Base-by-base conservation (phyloP, 495 filamentous ascomycete species). In the Neurospora sp. region DNA sequence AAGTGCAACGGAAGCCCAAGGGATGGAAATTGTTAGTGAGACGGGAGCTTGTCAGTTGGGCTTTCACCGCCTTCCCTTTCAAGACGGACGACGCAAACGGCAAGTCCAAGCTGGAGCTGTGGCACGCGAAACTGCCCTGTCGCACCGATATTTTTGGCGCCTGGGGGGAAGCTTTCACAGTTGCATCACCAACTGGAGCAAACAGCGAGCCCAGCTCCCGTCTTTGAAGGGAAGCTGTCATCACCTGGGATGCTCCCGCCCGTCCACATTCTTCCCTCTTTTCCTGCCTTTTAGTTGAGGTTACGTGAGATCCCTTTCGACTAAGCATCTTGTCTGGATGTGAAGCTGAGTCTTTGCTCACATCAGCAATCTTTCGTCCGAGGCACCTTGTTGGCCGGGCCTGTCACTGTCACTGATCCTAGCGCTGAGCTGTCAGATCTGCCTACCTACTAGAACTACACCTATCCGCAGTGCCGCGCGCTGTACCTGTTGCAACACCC, bases 41-140 rank as follows among this genome's bases (percentile, higher is more conserved):
- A 35, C 31, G 31, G 4, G 53, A 66, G 53, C 53, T 18, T 66
- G 53, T 9, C 53, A 9, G 22, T 16, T 66, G 53, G 22, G 53
- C 22, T 16, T 61, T 16, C 53, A 61, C 53, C 53, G 53, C 27
- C 53, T 61, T 27, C 53, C 53, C 22, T 61, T 35, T 61, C 27
- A 1, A 66, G 53, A 35, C 27, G 27, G 53, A 59, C 18, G 53
- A 35, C 14, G 53, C 53, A 66, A 66, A 18, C 53, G 53, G 53
- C 53, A 61, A 61, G 53, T 61, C 48, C 48, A 61, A 31, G 68
- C 68, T 37, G 68, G 68, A 69, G 68, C 68, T 44, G 53, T 66
- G 53, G 68, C 31, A 39, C 20, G 68, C 68, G 35, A 42, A 41
- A 69, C 35, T 69, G 68, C 35, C 53, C 69, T 70, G n/a, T 48